Percentiles rank a stretch among this genome's conserved stretches.
Conservation (phyloP, 257 asterid genomes). For the Fraxinus anomala region DNA sequence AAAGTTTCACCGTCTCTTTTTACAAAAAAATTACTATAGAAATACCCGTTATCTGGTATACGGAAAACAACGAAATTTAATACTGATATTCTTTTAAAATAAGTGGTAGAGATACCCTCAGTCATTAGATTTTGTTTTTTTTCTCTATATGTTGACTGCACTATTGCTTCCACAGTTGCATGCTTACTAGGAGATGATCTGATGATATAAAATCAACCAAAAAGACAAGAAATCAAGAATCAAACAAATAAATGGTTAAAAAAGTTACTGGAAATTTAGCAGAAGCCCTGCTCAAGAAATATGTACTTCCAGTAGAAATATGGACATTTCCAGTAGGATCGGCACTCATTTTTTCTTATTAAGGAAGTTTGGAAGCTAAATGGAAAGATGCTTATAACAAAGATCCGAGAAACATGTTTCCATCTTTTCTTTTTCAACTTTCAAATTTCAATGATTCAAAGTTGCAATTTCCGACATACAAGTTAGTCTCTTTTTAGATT, state of each 20-base stretch:
- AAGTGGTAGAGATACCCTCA: no score
- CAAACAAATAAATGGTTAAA: not conserved
- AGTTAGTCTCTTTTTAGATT: not conserved
- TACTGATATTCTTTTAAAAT: no score
- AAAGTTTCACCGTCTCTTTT: no score
- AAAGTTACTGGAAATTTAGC: not conserved
- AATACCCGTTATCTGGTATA: no score
- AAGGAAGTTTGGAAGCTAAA: not conserved
- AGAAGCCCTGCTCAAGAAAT: not conserved
- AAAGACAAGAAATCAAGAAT: not conserved
- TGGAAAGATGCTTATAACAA: not conserved
- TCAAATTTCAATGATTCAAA: conserved; percentile 6
- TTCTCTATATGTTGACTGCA: no score
- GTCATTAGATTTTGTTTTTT: no score
- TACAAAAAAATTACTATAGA: no score
- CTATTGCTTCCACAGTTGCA: not conserved
- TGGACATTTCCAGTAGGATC: no score
- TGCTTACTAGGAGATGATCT: not conserved
- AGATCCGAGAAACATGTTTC: not conserved
- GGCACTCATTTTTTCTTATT: not conserved
- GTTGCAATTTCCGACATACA: not conserved
- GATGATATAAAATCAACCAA: not conserved
- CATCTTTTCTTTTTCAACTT: not conserved
- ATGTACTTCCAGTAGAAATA: no score
- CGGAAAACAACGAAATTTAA: no score